Evolutionary conservation across 2,329 filamentous ascomycete genomes (phyloP), one percentile per base, ranked within the genome.

Genomic region (Nakataea oryzae): DNA sequence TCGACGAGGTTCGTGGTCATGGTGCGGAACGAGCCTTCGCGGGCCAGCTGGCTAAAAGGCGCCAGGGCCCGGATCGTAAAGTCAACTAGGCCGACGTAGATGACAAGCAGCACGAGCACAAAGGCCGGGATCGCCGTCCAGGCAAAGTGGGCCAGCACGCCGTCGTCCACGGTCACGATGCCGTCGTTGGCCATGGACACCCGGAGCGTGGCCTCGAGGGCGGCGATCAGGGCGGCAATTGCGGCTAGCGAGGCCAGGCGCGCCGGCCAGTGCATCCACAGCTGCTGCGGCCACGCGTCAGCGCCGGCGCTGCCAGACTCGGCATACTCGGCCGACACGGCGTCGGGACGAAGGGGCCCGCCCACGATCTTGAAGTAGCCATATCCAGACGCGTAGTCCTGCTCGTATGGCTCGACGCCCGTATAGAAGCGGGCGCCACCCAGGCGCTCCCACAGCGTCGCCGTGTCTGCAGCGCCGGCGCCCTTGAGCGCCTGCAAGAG

Each of bases 321-420:
- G 12, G 62, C 63, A 24, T 65, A 66, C 30, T 66, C 34, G 26
- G 67, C 56, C 1, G 27, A 21, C 8, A 26, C 17, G 1, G 56
- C 29, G 17, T 64, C 56, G 27, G 65, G 63, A 1, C 63, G 47
- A 6, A 60, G 58, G 4, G 65, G 62, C 0, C 65, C 65, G 9
- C 64, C 65, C 3, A 69, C 64, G 3, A 72, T 67, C 61, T 66
- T 64, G 66, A 69, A 66, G 64, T 70, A 66, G 6, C 70, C 67
- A 11, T 59, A 57, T 2, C 65, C 64, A 0, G 55, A 24, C 47
- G 63, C 60, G 3, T 67, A 67, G 3, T 69, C 62, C 50, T 71
- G 70, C 59, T 75, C 72, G 50, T 75, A 73, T 0, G 73, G 67
- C 59, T 75, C 73, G 8, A 75, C 70, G 13, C 73, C 73, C 3